These are phyloP conservation scores for Penicillium olsonii DNA, from an alignment of 2,329 filamentous ascomycete species.

Conservation along the genomic window DNA sequence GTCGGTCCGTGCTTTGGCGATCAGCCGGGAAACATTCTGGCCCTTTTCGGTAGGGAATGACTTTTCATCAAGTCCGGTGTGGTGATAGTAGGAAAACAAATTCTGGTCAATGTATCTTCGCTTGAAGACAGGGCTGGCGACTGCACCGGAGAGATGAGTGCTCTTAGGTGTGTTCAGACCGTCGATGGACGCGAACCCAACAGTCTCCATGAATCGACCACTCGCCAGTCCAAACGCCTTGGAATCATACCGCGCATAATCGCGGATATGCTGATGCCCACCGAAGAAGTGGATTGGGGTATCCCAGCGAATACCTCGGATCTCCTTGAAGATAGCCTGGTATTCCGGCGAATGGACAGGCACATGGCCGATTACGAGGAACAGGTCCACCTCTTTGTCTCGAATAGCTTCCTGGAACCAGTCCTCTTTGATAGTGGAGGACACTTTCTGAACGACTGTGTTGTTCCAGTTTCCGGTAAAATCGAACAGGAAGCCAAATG, in stretches of 20 bases:
- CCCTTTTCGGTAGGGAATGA: constrained; percentile 78
- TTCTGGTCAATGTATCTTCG: constrained; percentile 95
- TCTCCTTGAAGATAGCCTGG: constrained; percentile 72
- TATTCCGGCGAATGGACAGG: constrained; percentile 80
- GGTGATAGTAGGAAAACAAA: constrained; percentile 77
- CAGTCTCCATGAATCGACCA: constrained; percentile 90
- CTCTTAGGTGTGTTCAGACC: constrained; percentile 54
- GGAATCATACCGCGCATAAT: constrained; percentile 77
- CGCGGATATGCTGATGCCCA: constrained; percentile 85
- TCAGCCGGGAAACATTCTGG: constrained; percentile 68
- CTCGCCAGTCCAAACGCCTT: constrained; percentile 79
- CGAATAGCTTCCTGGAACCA: constrained; percentile 88
- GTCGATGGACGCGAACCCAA: constrained; percentile 87
- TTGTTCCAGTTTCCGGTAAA: constrained; percentile 91
- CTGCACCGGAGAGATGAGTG: constrained; percentile 29
- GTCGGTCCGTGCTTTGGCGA: constrained; percentile 67
- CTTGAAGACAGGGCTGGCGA: constrained; percentile 59
- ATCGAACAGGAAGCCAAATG: constrained; percentile 94
- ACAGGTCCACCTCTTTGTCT: constrained; percentile 79
- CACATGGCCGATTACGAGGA: constrained; percentile 83
- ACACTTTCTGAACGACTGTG: constrained; percentile 77
- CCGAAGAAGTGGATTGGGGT: constrained; percentile 90
- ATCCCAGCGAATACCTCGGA: constrained; percentile 74
- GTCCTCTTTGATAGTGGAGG: constrained; percentile 74
- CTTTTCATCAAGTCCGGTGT: constrained; percentile 69